Evolutionary conservation across 2,329 filamentous ascomycete species (phyloP).

Genomic region (Aspergillus hiratsukae): DNA sequence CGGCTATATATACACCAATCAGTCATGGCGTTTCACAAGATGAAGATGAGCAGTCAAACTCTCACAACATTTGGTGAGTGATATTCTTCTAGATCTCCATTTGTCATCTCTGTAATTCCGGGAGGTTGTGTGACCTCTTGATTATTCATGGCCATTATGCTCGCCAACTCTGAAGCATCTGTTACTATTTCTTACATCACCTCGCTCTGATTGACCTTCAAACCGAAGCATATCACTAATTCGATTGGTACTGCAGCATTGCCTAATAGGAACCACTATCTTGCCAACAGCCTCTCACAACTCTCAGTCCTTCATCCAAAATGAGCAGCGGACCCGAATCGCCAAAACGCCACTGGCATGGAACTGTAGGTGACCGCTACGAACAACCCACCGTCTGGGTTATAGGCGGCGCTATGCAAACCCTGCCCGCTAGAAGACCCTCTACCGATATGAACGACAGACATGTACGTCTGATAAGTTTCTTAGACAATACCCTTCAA

Average conservation of each 20-base stretch:
- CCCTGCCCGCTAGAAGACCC: conserved; percentile 17
- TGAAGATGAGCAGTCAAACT: not conserved
- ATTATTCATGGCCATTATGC: not conserved
- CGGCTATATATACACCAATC: not conserved
- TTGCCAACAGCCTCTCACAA: not conserved
- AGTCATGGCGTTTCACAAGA: not conserved
- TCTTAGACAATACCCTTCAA: not conserved
- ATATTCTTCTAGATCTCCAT: not conserved
- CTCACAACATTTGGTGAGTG: not conserved
- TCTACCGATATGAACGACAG: conserved; percentile 22
- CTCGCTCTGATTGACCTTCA: not conserved
- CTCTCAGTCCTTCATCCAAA: conserved; percentile 1
- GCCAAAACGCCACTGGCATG: conserved; percentile 32
- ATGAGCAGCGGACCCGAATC: conserved; percentile 20
- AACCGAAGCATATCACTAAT: not conserved
- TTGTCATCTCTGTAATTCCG: not conserved
- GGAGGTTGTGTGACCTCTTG: not conserved
- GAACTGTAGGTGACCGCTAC: conserved; percentile 28
- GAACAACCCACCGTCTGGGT: conserved; percentile 36
- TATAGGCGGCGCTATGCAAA: conserved; percentile 21
- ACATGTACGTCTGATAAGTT: conserved; percentile 21
- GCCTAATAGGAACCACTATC: not conserved
- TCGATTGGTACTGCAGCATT: not conserved
- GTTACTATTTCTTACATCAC: not conserved
- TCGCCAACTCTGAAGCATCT: not conserved